Conservation (phyloP, 2,329 filamentous ascomycete species). For the Blastomyces parvus region DNA sequence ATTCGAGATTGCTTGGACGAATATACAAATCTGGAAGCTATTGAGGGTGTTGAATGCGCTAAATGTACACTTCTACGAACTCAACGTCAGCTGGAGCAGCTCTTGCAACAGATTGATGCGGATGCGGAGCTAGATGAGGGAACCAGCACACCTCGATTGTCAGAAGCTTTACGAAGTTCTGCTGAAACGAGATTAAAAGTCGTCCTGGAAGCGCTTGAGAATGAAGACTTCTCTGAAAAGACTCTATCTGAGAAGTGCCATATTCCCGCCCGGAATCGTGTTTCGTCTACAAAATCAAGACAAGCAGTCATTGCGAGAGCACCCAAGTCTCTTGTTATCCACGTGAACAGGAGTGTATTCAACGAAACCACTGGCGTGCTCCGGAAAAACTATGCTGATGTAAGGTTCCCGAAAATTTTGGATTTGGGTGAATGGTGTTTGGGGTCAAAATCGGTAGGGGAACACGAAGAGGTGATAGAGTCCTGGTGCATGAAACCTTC, state of each 20-base stretch:
- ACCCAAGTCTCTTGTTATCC: constrained; percentile 70
- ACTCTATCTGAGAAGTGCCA: constrained; percentile 55
- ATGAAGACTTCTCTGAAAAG: constrained; percentile 68
- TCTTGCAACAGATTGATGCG: constrained; percentile 39
- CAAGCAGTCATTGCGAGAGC: constrained; percentile 78
- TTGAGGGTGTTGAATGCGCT: constrained; percentile 81
- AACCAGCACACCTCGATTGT: constrained; percentile 21
- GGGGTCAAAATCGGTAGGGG: constrained; percentile 42
- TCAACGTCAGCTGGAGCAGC: constrained; percentile 44
- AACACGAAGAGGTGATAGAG: constrained; percentile 43
- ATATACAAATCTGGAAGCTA: constrained; percentile 74
- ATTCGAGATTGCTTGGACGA: constrained; percentile 72
- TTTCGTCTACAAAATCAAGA: constrained; percentile 74
- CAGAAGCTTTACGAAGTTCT: constrained; percentile 33
- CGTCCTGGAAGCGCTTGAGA: constrained; percentile 62
- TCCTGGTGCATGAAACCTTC: constrained; percentile 61
- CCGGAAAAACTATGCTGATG: constrained; percentile 72
- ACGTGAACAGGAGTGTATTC: constrained; percentile 87
- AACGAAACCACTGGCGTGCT: constrained; percentile 70
- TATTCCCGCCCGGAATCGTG: constrained; percentile 56
- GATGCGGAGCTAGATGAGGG: constrained; percentile 22
- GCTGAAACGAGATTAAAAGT: constrained; percentile 49
- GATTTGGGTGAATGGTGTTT: constrained; percentile 81
- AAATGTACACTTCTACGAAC: constrained; percentile 71
- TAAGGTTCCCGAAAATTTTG: constrained; percentile 64